Percentiles rank a stretch among this genome's conserved stretches.
These are phyloP conservation scores for Dunaliella sp. DNA, from an alignment of 139 green algal genomes.

Conservation along the genomic window DNA sequence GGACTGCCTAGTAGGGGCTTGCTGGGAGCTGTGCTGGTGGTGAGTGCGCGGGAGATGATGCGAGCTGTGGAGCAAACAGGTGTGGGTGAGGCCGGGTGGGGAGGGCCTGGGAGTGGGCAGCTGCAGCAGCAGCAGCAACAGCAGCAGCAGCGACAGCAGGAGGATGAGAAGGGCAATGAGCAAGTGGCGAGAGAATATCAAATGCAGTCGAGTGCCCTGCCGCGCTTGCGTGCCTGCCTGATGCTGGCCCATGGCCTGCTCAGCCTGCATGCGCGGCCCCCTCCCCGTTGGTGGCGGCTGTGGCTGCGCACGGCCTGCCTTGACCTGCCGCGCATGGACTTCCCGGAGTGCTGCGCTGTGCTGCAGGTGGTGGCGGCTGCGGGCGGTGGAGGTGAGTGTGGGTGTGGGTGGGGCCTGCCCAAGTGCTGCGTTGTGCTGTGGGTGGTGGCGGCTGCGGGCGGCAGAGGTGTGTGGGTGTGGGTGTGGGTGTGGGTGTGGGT, in stretches of 20 bases:
- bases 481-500: too few species aligned
- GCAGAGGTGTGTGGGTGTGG: neutral
- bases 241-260: neutral
- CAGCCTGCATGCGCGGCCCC: neutral
- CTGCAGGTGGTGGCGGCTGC: neutral
- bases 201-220: neutral
- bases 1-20: neutral
- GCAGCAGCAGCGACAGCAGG: neutral
- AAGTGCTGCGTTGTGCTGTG: neutral
- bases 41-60: neutral
- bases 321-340: neutral
- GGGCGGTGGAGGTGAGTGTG: neutral
- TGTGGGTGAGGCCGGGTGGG: neutral
- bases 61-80: neutral
- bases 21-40: neutral
- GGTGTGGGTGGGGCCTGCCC: neutral
- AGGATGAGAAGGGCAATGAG: neutral
- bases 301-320: neutral
- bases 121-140: neutral
- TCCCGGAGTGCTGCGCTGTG: neutral
- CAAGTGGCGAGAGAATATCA: too few species aligned
- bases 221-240: neutral
- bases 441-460: neutral
- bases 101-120: too few species aligned
- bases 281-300: neutral